A percentile compares a stretch with the other conserved stretches of the same genome.
Conservation (phyloP, 2,329 filamentous ascomycete species). For the Colletotrichum tropicale region DNA sequence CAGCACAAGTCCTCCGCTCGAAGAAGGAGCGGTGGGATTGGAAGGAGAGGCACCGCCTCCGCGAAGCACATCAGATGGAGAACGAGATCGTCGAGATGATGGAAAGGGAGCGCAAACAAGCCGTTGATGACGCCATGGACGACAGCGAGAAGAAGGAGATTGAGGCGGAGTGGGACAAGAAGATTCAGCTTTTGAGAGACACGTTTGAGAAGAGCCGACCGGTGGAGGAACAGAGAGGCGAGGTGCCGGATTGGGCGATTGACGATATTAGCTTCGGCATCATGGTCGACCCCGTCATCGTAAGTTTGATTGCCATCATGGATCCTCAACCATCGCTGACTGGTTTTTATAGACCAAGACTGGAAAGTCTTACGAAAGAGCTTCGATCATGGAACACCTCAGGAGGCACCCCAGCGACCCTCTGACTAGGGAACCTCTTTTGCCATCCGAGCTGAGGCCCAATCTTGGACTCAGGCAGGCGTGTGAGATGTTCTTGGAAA, state of each 20-base stretch:
- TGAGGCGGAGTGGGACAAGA: conserved; percentile 49
- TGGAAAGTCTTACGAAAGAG: conserved; percentile 88
- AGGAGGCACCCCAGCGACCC: conserved; percentile 79
- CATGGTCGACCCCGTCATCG: conserved; percentile 73
- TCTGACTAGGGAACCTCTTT: conserved; percentile 78
- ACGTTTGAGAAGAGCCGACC: conserved; percentile 59
- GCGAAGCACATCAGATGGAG: conserved; percentile 58
- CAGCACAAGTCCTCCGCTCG: conserved; percentile 74
- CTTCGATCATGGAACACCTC: conserved; percentile 85
- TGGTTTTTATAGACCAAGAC: conserved; percentile 67
- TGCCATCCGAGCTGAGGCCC: conserved; percentile 72
- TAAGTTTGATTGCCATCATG: conserved; percentile 33
- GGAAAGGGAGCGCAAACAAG: conserved; percentile 47
- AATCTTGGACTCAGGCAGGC: conserved; percentile 84
- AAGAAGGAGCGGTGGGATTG: conserved; percentile 89
- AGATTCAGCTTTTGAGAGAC: conserved; percentile 45
- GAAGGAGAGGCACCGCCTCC: conserved; percentile 65
- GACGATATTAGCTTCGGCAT: conserved; percentile 78
- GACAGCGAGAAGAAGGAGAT: conserved; percentile 56
- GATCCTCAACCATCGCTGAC: conserved; percentile 9
- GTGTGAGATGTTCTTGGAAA: conserved; percentile 81
- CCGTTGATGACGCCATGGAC: conserved; percentile 41
- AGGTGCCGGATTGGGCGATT: conserved; percentile 77
- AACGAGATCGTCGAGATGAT: conserved; percentile 34
- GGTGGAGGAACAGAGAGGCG: conserved; percentile 50